Base-by-base conservation (phyloP, 306 rosid species). In the Ammopiptanthus mongolicus region DNA sequence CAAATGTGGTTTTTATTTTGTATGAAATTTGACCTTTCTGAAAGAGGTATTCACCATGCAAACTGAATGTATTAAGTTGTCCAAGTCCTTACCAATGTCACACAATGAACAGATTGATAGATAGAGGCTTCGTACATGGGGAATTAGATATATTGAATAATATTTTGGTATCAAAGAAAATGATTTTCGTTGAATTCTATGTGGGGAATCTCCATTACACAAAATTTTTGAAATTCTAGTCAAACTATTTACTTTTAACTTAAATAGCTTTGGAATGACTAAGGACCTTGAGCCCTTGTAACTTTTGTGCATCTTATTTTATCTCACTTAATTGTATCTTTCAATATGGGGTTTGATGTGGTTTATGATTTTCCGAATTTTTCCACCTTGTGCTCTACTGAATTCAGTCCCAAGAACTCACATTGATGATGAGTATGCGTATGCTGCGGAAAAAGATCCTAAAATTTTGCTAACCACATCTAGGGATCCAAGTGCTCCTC, bases 381-480 rank as follows among this genome's bases (percentile, higher is more conserved):
- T 34, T 31, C 21, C 53, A 19, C 29, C 58, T 41, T 80, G 31
- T 61, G 44, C 59, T 51, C 33, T 62, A 17, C 17, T 22, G 61
- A 67, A 57, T 61, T 58, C 82, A 95, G 97, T 88, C 41, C 97
- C 93, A 4, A 95, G 85, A 82, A 78, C 88, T 14, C 90, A 84
- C 77, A 95, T 95, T 22, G 97, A 90, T 74, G 97, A 91, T 63
- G 97, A 95, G 86, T 95, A 95, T 77, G 98, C 98, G 14, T 75
- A 75, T 76, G 88, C 97, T 69, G 69, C 88, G 12, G 96, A 88
- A 71, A 86, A 77, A 10, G 98, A 95, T 83, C 96, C 97, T 18
- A 92, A 87, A 72, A 88, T 92, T 81, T 82, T 95, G 89, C 55
- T 95, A 52, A 91, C 97, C 56, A 95, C 97, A 14, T 95, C 99